Evolutionary conservation across 768 basidiomycete species (phyloP).

Genomic region (Kwoniella heveanensis): DNA sequence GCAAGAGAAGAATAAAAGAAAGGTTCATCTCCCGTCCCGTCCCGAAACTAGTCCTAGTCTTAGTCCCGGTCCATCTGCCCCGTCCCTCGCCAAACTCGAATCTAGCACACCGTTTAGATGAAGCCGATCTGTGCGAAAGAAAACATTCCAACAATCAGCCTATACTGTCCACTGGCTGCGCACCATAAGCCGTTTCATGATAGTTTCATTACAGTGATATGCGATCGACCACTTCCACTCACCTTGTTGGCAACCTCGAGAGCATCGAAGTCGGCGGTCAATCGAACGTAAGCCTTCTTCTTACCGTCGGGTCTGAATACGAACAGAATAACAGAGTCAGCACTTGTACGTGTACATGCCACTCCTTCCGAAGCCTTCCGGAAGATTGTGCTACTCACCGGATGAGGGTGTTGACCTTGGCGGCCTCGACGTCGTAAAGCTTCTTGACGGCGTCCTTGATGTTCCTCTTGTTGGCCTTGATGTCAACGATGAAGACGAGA

Average conservation of each 20-base stretch:
- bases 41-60: conserved; percentile 3
- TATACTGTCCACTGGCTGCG: too few relatives aligned
- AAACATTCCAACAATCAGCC: conserved; percentile 2
- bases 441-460: conserved; percentile 99
- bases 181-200: too few relatives aligned
- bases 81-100: conserved; percentile 7
- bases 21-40: conserved; percentile 2
- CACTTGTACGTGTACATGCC: too few relatives aligned
- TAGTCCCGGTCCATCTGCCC: conserved; percentile 6
- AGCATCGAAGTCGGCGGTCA: conserved; percentile 94
- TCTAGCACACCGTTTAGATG: conserved; percentile 65
- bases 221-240: conserved; percentile 26
- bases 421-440: conserved; percentile 93
- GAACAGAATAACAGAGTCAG: neutral
- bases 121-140: conserved; percentile 75
- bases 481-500: conserved; percentile 94
- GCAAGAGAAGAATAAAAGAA: neutral
- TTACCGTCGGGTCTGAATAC: conserved; percentile 84
- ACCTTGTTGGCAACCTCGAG: conserved; percentile 98
- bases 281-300: conserved; percentile 98
- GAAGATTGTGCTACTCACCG: conserved; percentile 70
- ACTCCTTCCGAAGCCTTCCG: too few relatives aligned
- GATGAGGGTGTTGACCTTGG: conserved; percentile 97
- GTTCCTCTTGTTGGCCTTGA: conserved; percentile 95
- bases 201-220: too few relatives aligned